These are phyloP conservation scores for Pisolithus tinctorius DNA, from an alignment of 768 basidiomycete species.

Conservation along the genomic window DNA sequence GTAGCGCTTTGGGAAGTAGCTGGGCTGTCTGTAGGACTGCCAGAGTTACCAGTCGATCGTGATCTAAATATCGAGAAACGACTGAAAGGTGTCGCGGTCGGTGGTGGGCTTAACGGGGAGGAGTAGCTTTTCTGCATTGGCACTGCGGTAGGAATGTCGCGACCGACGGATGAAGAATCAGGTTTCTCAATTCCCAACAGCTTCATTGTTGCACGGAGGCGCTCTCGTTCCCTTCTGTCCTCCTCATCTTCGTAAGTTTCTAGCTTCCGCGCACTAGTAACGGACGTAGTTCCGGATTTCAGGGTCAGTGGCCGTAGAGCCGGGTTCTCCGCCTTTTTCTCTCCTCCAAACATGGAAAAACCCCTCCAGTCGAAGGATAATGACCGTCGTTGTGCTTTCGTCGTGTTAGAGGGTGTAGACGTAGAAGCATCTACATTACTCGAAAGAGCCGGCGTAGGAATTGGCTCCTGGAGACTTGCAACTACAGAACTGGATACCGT, in stretches of 20 bases:
- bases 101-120: slow-evolving; percentile 28
- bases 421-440: slow-evolving; percentile 3
- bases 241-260: slow-evolving; percentile 92
- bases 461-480: slow-evolving; percentile 23
- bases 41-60: slow-evolving; percentile 39
- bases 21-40: slow-evolving; percentile 45
- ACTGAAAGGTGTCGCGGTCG: slow-evolving; percentile 24
- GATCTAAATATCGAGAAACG: slow-evolving; percentile 72
- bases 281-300: slow-evolving; percentile 51
- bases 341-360: slow-evolving; percentile 62
- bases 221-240: slow-evolving; percentile 79
- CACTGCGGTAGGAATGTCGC: slow-evolving; percentile 24
- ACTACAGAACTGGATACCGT: slow-evolving; percentile 32
- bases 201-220: slow-evolving; percentile 87
- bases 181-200: slow-evolving; percentile 85
- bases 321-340: slow-evolving; percentile 54
- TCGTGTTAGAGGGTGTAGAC: slow-evolving; percentile 16
- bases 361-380: slow-evolving; percentile 81
- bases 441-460: slow-evolving; percentile 16
- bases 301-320: slow-evolving; percentile 68
- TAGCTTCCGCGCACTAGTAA: slow-evolving; percentile 66
- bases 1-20: slow-evolving; percentile 29
- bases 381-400: slow-evolving; percentile 60
- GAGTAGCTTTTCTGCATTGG: slow-evolving; percentile 36
- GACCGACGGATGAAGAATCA: slow-evolving; percentile 31